Conservation (phyloP, 306 rosid genomes). For the Rosa lucieae region DNA sequence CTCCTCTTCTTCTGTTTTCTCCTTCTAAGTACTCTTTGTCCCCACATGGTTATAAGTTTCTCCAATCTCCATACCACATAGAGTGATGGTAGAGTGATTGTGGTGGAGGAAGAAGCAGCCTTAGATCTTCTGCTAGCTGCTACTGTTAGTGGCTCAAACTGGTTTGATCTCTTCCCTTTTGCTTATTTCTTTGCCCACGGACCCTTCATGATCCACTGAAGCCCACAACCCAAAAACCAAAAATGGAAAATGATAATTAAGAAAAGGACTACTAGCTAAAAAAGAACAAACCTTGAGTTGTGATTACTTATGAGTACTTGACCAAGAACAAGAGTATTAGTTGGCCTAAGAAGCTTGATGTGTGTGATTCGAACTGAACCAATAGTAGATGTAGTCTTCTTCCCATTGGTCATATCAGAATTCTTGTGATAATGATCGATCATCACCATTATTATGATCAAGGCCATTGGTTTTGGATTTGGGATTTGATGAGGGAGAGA, state of each 20-base stretch:
- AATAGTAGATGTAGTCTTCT: background rate
- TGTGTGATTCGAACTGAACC: slow-evolving; percentile 76
- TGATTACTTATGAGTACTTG: slow-evolving; percentile 61
- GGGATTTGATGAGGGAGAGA: slow-evolving; percentile 46
- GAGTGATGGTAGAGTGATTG: too few species aligned
- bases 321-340: slow-evolving; percentile 85
- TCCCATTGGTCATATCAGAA: slow-evolving; percentile 18
- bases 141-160: slow-evolving; percentile 36
- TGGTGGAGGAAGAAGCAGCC: background rate
- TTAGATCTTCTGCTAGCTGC: slow-evolving; percentile 42
- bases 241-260: background rate
- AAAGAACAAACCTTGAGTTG: slow-evolving; percentile 66
- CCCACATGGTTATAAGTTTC: too few species aligned
- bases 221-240: background rate
- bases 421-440: slow-evolving; percentile 14
- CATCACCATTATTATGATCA: background rate
- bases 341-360: slow-evolving; percentile 91
- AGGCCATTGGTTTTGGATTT: background rate
- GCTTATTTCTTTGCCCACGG: slow-evolving; percentile 84
- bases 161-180: slow-evolving; percentile 53
- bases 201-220: slow-evolving; percentile 81
- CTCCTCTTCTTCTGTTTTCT: too few species aligned
- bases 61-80: too few species aligned
- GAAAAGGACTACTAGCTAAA: background rate
- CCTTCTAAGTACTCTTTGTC: too few species aligned